Conservation (phyloP, 176 grass and related monocot species). For the Tillandsia leiboldiana region DNA sequence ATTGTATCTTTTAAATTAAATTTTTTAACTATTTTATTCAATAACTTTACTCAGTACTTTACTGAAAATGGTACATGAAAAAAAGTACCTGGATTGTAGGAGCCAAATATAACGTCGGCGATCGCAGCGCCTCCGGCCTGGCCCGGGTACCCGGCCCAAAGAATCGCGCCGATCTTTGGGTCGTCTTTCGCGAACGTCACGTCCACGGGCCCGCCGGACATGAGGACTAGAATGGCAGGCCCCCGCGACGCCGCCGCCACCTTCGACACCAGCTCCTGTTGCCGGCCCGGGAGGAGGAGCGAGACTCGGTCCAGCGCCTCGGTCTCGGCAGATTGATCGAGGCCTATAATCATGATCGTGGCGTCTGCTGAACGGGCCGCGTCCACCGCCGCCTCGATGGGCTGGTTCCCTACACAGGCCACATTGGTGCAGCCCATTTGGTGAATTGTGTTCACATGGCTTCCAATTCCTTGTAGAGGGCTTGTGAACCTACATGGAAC, state of each 20-base stretch:
- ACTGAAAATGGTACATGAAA: background rate
- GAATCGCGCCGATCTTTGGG: constrained; percentile 31
- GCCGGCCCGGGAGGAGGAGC: constrained; percentile 59
- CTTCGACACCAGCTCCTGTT: constrained; percentile 57
- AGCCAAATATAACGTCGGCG: constrained; percentile 65
- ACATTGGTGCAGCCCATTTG: constrained; percentile 53
- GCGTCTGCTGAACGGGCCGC: constrained; percentile 31
- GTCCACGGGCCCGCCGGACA: constrained; percentile 66
- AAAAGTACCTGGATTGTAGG: constrained; percentile 49
- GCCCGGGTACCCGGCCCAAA: constrained; percentile 72
- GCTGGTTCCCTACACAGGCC: constrained; percentile 41
- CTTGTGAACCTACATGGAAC: constrained; percentile 56
- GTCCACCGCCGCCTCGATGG: constrained; percentile 29
- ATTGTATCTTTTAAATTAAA: too few relatives aligned
- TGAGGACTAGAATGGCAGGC: constrained; percentile 42
- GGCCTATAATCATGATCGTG: constrained; percentile 36
- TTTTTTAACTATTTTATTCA: too few relatives aligned
- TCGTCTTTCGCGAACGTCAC: constrained; percentile 57
- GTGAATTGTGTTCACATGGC: constrained; percentile 27
- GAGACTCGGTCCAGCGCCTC: constrained; percentile 33
- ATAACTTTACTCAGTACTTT: too few relatives aligned
- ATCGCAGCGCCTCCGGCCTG: constrained; percentile 73
- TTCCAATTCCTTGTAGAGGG: constrained; percentile 44
- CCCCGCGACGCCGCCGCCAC: constrained; percentile 55
- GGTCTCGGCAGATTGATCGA: constrained; percentile 59